A percentile compares a stretch with the other conserved stretches of the same genome.
phyloP scores from a whole-genome alignment of 108 stramenopile genomes.

The Stephanodiscus triporus region DNA sequence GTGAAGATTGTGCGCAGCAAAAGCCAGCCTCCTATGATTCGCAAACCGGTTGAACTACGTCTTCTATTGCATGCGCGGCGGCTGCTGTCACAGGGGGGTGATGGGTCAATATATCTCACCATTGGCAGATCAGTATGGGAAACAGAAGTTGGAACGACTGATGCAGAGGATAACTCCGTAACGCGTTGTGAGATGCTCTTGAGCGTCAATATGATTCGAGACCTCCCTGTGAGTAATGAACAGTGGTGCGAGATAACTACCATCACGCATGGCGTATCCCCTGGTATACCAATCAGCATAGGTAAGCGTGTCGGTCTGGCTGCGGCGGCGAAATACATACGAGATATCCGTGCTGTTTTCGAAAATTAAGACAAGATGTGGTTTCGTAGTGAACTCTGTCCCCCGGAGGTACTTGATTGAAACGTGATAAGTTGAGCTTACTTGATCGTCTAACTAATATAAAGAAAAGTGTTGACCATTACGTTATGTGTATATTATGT shows the following conservation, averaged over 20 bases:
- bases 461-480: too few species aligned
- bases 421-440: neutral
- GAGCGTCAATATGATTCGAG: slow-evolving; percentile 49
- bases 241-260: slow-evolving; percentile 47
- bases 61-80: slow-evolving; percentile 46
- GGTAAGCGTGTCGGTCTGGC: slow-evolving; percentile 41
- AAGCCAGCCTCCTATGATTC: slow-evolving; percentile 40
- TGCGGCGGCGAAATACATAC: slow-evolving; percentile 47
- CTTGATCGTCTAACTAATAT: neutral
- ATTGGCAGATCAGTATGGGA: slow-evolving; percentile 59
- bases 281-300: slow-evolving; percentile 47
- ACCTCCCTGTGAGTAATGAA: slow-evolving; percentile 16
- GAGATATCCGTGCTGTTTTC: slow-evolving; percentile 61
- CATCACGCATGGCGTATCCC: slow-evolving; percentile 47
- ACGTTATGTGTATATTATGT: neutral
- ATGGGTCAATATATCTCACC: slow-evolving; percentile 39
- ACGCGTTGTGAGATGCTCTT: slow-evolving; percentile 55
- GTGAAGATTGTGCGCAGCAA: slow-evolving; percentile 44
- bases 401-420: neutral
- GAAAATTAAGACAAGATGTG: slow-evolving; percentile 10
- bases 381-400: neutral
- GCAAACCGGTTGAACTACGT: slow-evolving; percentile 45
- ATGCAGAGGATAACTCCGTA: slow-evolving; percentile 22
- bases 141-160: slow-evolving; percentile 34
- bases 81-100: slow-evolving; percentile 22